Evolutionary conservation across 768 basidiomycete genomes (phyloP).

Genomic region (Termitomyces eurrhizus): DNA sequence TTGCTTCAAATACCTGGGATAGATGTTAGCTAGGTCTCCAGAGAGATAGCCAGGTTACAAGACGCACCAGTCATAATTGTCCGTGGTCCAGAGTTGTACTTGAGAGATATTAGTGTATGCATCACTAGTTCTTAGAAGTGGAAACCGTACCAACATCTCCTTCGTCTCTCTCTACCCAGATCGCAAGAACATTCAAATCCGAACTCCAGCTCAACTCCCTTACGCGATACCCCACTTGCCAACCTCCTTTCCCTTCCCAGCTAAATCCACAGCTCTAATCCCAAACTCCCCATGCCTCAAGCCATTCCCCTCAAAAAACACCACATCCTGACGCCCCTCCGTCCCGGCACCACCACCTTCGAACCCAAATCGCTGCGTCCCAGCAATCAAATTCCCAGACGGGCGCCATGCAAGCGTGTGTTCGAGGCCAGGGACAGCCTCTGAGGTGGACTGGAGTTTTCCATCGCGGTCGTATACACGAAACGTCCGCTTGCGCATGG

Average conservation of each 20-base stretch:
- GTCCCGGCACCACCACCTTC: constrained; percentile 66
- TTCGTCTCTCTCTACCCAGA: constrained; percentile 74
- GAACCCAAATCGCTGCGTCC: constrained; percentile 78
- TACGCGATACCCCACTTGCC: constrained; percentile 67
- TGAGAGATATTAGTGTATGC: too few species aligned
- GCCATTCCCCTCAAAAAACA: constrained; percentile 96
- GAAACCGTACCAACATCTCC: too few species aligned
- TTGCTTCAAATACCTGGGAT: constrained; percentile 85
- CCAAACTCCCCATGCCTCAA: constrained; percentile 88
- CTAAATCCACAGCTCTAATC: constrained; percentile 37
- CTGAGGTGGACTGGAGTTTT: constrained; percentile 77
- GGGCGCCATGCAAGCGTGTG: constrained; percentile 82
- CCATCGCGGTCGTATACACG: constrained; percentile 77
- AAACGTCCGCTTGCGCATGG: constrained; percentile 48
- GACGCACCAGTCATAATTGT: constrained; percentile 89
- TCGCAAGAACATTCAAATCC: constrained; percentile 78
- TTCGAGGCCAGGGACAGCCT: constrained; percentile 80
- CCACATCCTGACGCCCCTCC: constrained; percentile 74
- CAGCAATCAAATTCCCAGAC: constrained; percentile 80
- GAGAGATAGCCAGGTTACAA: not conserved
- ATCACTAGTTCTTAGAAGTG: too few species aligned
- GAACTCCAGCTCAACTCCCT: constrained; percentile 82
- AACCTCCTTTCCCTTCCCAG: constrained; percentile 29
- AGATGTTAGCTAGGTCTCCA: not conserved
- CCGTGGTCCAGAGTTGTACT: constrained; percentile 94